A percentile compares a stretch with the other conserved stretches of the same genome.
These are phyloP conservation scores for Ustulina deusta DNA, from an alignment of 2,329 filamentous ascomycete species.

Conservation along the genomic window DNA sequence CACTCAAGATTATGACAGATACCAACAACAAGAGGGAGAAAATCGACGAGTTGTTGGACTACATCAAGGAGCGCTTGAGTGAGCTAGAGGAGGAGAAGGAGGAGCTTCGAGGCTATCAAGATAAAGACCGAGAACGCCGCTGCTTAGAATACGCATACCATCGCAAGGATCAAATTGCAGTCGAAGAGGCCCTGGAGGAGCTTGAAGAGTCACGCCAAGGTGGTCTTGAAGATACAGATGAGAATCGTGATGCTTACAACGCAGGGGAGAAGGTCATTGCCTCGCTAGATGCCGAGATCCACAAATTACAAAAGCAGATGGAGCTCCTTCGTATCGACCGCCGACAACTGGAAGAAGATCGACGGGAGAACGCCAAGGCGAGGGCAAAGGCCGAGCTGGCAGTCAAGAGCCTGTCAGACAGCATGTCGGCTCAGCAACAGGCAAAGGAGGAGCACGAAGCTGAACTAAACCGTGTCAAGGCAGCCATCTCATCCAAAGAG, in stretches of 20 bases:
- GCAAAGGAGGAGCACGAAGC: conserved; percentile 76
- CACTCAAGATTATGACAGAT: conserved; percentile 95
- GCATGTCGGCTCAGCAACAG: conserved; percentile 81
- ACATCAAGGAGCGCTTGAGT: conserved; percentile 88
- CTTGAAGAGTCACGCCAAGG: conserved; percentile 85
- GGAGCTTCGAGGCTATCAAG: conserved; percentile 91
- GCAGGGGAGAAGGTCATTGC: conserved; percentile 83
- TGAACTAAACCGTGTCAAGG: conserved; percentile 78
- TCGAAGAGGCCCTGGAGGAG: conserved; percentile 80
- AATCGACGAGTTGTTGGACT: conserved; percentile 91
- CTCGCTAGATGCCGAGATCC: conserved; percentile 81
- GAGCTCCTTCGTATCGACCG: conserved; percentile 88
- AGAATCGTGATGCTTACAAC: conserved; percentile 80
- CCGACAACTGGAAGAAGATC: conserved; percentile 88
- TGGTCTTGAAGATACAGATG: conserved; percentile 86
- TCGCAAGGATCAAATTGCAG: conserved; percentile 85
- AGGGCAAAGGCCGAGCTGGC: conserved; percentile 89
- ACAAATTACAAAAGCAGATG: conserved; percentile 82
- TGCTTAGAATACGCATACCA: conserved; percentile 97
- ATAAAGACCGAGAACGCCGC: conserved; percentile 90
- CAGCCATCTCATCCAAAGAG: conserved; percentile 81
- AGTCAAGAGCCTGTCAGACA: conserved; percentile 84
- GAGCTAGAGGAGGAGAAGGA: conserved; percentile 98
- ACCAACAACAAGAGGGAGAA: conserved; percentile 95
- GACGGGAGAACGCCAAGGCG: conserved; percentile 81